Percentiles rank a stretch among this genome's conserved stretches.
Evolutionary conservation across 768 basidiomycete species (phyloP).

Genomic region (Boletus tomentosulus): DNA sequence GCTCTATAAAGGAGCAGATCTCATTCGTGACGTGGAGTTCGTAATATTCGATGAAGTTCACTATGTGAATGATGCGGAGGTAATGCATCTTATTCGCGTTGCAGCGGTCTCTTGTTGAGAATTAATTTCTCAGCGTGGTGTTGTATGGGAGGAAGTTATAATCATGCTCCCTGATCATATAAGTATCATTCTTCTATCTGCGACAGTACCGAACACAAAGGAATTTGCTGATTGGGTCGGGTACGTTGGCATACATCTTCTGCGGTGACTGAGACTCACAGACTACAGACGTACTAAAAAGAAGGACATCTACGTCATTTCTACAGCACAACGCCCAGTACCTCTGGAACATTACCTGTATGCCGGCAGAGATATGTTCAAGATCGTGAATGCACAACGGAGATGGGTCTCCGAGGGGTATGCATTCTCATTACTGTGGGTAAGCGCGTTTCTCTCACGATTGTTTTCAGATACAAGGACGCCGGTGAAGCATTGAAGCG

Average conservation of each 20-base stretch:
- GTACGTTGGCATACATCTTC: constrained; percentile 43
- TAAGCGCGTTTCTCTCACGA: constrained; percentile 3
- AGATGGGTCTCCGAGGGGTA: constrained; percentile 74
- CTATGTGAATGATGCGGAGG: constrained; percentile 99
- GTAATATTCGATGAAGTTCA: constrained; percentile 99
- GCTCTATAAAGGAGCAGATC: constrained; percentile 98
- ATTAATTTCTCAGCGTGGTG: constrained; percentile 69
- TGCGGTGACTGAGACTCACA: constrained; percentile 6
- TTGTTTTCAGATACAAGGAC: constrained; percentile 67
- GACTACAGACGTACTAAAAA: constrained; percentile 86
- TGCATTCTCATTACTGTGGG: not conserved
- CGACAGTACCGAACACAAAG: constrained; percentile 96
- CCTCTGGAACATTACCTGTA: constrained; percentile 97
- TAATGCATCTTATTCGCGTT: constrained; percentile 31
- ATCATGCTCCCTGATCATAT: constrained; percentile 99
- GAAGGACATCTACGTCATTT: constrained; percentile 99
- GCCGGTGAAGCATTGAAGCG: constrained; percentile 84
- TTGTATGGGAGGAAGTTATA: constrained; percentile 99
- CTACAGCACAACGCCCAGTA: constrained; percentile 92
- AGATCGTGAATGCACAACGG: constrained; percentile 83
- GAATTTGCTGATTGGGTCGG: constrained; percentile 99
- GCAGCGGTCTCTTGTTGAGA: constrained; percentile 9
- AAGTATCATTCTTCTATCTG: constrained; percentile 94
- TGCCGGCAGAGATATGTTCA: constrained; percentile 88
- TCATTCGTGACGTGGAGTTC: constrained; percentile 98